A percentile compares a stretch with the other conserved stretches of the same genome.
Conservation (phyloP, 257 asterid genomes). For the Rubia yunnanensis region DNA sequence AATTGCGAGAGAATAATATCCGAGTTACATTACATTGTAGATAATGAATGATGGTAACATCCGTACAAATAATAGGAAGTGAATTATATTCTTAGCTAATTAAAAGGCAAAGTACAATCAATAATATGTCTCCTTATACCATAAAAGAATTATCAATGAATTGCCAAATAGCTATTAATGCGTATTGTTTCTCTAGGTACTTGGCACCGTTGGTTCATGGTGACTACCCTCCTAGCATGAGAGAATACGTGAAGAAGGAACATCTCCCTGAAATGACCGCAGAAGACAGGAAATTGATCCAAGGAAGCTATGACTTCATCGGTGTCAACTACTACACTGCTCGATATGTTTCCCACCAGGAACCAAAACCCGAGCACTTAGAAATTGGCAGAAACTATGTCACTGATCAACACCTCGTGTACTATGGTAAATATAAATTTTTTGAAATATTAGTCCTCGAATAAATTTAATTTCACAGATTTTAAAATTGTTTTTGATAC, state of each 20-base stretch:
- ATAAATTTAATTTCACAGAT: too few species aligned
- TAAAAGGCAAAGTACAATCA: too few species aligned
- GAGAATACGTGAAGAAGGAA: neutral
- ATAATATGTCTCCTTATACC: too few species aligned
- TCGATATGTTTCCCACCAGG: neutral
- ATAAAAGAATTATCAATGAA: too few species aligned
- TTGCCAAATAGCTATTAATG: too few species aligned
- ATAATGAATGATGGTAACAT: too few species aligned
- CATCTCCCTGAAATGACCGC: neutral
- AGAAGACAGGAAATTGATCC: neutral
- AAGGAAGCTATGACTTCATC: constrained; percentile 3
- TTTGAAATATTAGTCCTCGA: neutral
- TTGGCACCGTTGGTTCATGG: neutral
- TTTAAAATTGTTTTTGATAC: too few species aligned
- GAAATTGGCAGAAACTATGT: neutral
- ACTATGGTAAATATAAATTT: neutral
- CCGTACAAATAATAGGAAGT: too few species aligned
- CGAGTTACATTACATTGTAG: too few species aligned
- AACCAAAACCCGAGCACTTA: neutral
- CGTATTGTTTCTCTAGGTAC: neutral
- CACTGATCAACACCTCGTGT: neutral
- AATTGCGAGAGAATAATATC: too few species aligned
- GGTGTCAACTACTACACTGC: constrained; percentile 9
- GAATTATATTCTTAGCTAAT: too few species aligned
- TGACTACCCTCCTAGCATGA: constrained; percentile 7